phyloP scores from a whole-genome alignment of 345 rosid genomes.

The Linum trigynum region DNA sequence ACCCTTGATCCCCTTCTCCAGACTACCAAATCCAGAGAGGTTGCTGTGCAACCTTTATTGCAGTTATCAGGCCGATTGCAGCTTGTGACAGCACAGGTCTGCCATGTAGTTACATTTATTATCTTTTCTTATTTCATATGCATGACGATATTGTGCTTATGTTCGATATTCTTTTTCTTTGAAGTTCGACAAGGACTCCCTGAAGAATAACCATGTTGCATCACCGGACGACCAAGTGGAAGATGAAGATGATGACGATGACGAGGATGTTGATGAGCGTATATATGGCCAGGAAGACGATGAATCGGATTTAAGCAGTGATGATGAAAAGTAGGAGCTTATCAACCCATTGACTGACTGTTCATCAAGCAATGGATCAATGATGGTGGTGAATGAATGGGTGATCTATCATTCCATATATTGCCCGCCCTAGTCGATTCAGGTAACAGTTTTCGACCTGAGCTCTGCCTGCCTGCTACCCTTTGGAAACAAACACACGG shows the following conservation, averaged over 20 bases:
- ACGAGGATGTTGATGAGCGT: conserved; percentile 54
- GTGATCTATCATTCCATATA: too few relatives aligned
- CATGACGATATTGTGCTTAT: neutral
- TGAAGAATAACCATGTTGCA: conserved; percentile 23
- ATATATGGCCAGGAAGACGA: conserved; percentile 52
- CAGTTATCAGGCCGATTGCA: conserved; percentile 79
- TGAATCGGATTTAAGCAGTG: conserved; percentile 69
- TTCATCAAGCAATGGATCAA: neutral
- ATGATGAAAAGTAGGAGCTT: conserved; percentile 20
- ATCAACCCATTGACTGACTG: neutral
- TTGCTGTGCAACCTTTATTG: conserved; percentile 52
- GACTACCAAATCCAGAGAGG: conserved; percentile 53
- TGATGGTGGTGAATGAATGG: too few relatives aligned
- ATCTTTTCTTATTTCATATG: neutral
- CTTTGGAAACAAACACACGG: too few relatives aligned
- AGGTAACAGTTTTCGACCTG: too few relatives aligned
- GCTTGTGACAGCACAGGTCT: conserved; percentile 73
- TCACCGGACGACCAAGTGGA: conserved; percentile 20
- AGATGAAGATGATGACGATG: conserved; percentile 50
- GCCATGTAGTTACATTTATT: conserved; percentile 8
- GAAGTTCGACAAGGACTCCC: conserved; percentile 62
- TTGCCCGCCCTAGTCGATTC: too few relatives aligned
- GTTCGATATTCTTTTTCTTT: conserved; percentile 1
- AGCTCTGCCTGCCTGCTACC: too few relatives aligned
- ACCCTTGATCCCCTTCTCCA: conserved; percentile 20